Evolutionary conservation across 805 yeast species (phyloP).

Genomic region (Candida xiaguanensis): DNA sequence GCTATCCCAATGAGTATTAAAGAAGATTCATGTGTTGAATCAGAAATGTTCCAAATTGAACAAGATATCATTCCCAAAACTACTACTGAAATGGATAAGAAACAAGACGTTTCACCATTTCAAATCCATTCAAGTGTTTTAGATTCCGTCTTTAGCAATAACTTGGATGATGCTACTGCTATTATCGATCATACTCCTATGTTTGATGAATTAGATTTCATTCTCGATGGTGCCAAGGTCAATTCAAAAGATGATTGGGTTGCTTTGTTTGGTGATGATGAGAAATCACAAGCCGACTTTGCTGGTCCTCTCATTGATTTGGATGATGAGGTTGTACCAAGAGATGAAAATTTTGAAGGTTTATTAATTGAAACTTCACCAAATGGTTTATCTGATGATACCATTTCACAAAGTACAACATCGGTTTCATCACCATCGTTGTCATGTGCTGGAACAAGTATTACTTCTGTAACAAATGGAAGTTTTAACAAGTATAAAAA

Average conservation of each 20-base stretch:
- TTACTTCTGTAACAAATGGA: slow-evolving; percentile 1
- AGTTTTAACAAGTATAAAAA: slow-evolving; percentile 12
- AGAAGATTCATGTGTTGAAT: slow-evolving; percentile 20
- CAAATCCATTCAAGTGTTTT: slow-evolving; percentile 51
- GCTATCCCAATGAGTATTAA: slow-evolving; percentile 16
- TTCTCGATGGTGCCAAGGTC: slow-evolving; percentile 36
- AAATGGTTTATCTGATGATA: slow-evolving; percentile 14
- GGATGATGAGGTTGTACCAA: slow-evolving; percentile 8
- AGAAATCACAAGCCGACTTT: background rate
- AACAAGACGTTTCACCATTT: slow-evolving; percentile 38
- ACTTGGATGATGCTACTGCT: slow-evolving; percentile 28
- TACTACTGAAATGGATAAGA: background rate
- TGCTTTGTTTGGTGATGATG: slow-evolving; percentile 44
- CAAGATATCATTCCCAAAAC: background rate
- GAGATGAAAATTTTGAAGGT: slow-evolving; percentile 6
- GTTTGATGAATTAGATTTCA: slow-evolving; percentile 53
- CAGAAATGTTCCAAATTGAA: slow-evolving; percentile 13
- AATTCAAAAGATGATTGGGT: slow-evolving; percentile 54
- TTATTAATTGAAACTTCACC: slow-evolving; percentile 8
- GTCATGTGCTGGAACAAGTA: background rate
- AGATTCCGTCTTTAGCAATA: slow-evolving; percentile 47
- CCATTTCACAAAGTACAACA: slow-evolving; percentile 7
- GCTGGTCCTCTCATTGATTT: slow-evolving; percentile 4
- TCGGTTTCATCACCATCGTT: slow-evolving; percentile 4
- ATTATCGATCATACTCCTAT: slow-evolving; percentile 49